Evolutionary conservation across 1,139 yeast species (phyloP), one percentile per base, ranked within the genome.

Genomic region (Blastobotrys elegans): DNA sequence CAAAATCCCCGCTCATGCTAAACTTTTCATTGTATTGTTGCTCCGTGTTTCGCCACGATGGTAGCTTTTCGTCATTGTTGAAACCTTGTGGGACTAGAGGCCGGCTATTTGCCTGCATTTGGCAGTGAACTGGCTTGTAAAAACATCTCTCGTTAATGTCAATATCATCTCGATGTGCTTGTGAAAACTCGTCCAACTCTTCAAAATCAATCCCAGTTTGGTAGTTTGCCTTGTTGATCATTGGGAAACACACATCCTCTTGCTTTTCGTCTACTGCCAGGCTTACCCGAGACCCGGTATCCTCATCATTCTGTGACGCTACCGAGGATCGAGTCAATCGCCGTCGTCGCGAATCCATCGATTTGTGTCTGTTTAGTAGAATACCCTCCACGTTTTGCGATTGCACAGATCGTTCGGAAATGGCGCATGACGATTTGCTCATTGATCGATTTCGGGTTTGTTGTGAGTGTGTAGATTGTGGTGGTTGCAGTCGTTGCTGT

Each of bases 221-320:
- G 43, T 58, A 56, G 17, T 55, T 80, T 57, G 82, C 87, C 20
- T 87, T 80, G 45, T 81, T 73, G n/a, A 24, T 24, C 87, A 88
- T 84, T 1, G 98, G 97, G 69, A 90, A 89, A 72, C 97, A 92
- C 40, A 92, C 98, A 75, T 92, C 97, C 0, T 96, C 88, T 35
- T 63, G 61, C 14, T 55, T 57, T 27, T 47, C 47, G 22, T 47
- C 49, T 62, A 85, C 95, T 59, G 84, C 58, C 39, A 64, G 53
- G 45, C 66, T 61, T 17, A 57, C 55, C 14, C 61, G 58, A 13
- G 69, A 64, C 2, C 56, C 55, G 30, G 52, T 48, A 16, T 53
- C 61, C 13, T 52, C 55, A 22, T 50, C 54, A 13, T 44, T 47
- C 21, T 34, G 40, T 27, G 53, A 49, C 24, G 47, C 42, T 5